A percentile compares a stretch with the other conserved stretches of the same genome.
Evolutionary conservation across 805 yeast species (phyloP).

Genomic region (Saturnispora sekii): DNA sequence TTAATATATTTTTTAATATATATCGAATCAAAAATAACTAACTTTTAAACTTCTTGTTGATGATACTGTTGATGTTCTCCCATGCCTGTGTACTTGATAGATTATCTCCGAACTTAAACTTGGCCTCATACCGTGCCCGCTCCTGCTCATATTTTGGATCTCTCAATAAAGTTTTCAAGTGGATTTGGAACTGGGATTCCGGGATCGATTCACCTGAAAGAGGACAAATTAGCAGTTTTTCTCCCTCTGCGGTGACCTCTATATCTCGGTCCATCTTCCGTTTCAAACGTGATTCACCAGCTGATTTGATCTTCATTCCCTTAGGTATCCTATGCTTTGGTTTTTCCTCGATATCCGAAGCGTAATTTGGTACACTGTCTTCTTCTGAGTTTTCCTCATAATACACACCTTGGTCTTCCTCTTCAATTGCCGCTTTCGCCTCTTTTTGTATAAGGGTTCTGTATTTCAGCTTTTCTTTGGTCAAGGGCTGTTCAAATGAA

Average conservation of each 20-base stretch:
- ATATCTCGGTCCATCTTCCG: conserved; percentile 11
- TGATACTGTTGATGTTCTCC: conserved; percentile 44
- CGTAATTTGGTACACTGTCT: conserved; percentile 6
- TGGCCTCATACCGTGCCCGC: conserved; percentile 48
- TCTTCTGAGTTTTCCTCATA: conserved; percentile 1
- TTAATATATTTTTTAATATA: conserved; percentile 5
- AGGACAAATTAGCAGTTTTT: conserved; percentile 57
- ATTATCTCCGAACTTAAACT: conserved; percentile 33
- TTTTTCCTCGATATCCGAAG: conserved; percentile 1
- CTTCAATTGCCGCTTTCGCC: conserved; percentile 26
- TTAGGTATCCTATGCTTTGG: conserved; percentile 18
- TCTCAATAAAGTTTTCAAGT: conserved; percentile 55
- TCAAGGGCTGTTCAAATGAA: conserved; percentile 47
- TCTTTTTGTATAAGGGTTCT: conserved; percentile 50
- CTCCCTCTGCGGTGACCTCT: conserved; percentile 12
- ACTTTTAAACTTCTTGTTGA: conserved; percentile 8
- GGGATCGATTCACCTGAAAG: conserved; percentile 63
- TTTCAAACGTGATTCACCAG: conserved; percentile 56
- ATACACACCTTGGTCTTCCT: conserved; percentile 1
- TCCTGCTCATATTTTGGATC: conserved; percentile 75
- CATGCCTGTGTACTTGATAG: conserved; percentile 40
- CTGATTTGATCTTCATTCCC: conserved; percentile 58
- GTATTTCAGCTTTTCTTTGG: conserved; percentile 48
- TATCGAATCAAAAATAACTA: not conserved
- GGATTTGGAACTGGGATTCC: conserved; percentile 60